Conservation (phyloP, 1,284 basidiomycete species). For the Polyporus tsugae region DNA sequence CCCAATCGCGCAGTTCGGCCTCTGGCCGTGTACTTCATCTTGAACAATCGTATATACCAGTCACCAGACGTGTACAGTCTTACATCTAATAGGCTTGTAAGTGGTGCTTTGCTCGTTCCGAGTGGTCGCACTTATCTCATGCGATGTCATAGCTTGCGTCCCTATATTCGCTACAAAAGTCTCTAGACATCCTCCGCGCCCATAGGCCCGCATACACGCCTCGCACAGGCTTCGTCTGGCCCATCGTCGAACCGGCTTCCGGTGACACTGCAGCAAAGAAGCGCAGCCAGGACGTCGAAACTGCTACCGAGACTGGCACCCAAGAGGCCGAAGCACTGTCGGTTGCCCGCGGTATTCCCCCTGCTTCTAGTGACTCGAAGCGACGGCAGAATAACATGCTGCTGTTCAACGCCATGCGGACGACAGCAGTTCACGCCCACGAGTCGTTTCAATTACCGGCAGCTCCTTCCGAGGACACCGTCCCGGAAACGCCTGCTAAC, state of each 20-base stretch:
- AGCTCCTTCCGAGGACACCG: conserved; percentile 43
- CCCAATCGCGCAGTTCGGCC: conserved; percentile 61
- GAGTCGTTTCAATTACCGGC: conserved; percentile 50
- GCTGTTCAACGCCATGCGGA: conserved; percentile 77
- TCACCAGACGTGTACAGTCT: conserved; percentile 85
- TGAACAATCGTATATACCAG: conserved; percentile 88
- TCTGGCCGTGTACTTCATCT: conserved; percentile 83
- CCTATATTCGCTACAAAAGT: conserved; percentile 74
- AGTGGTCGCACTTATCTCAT: conserved; percentile 7
- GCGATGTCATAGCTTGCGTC: conserved; percentile 65
- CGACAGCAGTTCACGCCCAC: conserved; percentile 74
- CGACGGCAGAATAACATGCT: conserved; percentile 73
- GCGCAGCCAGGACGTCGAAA: conserved; percentile 42
- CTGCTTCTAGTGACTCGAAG: conserved; percentile 24
- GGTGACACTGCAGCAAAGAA: conserved; percentile 56
- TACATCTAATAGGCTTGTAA: conserved; percentile 81
- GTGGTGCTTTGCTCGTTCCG: conserved; percentile 33
- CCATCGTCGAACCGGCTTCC: conserved; percentile 65
- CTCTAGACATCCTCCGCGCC: conserved; percentile 72
- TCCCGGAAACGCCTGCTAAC: conserved; percentile 51
- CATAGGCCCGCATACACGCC: conserved; percentile 82
- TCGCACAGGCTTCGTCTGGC: conserved; percentile 83
- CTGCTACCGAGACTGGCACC: conserved; percentile 36
- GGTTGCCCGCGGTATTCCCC: conserved; percentile 23
- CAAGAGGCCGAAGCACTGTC: conserved; percentile 35